Evolutionary conservation across 352 stramenopile species (phyloP), one percentile per base, ranked within the genome.

Genomic region (Globisporangium spiculum): DNA sequence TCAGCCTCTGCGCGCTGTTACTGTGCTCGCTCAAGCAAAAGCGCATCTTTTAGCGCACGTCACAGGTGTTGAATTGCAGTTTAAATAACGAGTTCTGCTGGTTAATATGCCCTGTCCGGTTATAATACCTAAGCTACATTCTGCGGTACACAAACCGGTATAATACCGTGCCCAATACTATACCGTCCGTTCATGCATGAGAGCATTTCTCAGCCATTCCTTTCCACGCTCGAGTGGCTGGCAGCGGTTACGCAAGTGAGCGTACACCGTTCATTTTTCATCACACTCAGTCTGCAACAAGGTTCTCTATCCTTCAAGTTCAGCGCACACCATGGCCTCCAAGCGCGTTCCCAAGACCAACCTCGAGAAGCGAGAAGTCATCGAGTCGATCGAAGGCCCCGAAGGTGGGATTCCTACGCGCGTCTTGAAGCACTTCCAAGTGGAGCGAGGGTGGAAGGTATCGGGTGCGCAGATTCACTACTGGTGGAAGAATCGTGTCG

Each of bases 391-490:
- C 26, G 10, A 72, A 52, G 30, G 56, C 8, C 16, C 20, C 3
- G 56, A 61, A 58, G 60, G 60, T 62, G 65, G 65, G 5, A 27
- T 75, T 24, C 59, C 66, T n/a, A 69, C 56, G 18, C 46, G 66
- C 46, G 58, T 46, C 22, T 32, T 67, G 2, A 44, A 66, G 27
- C 63, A 70, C n/a, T 75, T 75, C 26, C 20, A 64, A 54, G 66
- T 18, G 8, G 61, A 70, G 27, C 34, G 57, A 50, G 61, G 52
- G 12, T 65, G 66, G 34, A 70, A 67, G 30, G 62, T 75, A 0
- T 70, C 54, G 1, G 66, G 48, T 6, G 66, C 61, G 22, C 65
- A 75, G 60, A 72, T 75, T 41, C 59, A 53, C 48, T 72, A 68
- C 58, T 75, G 59, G 52, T 75, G 24, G 65, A 69, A 71, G 38